phyloP scores from a whole-genome alignment of 73 alveolate species.

The Breviolum minutum region DNA sequence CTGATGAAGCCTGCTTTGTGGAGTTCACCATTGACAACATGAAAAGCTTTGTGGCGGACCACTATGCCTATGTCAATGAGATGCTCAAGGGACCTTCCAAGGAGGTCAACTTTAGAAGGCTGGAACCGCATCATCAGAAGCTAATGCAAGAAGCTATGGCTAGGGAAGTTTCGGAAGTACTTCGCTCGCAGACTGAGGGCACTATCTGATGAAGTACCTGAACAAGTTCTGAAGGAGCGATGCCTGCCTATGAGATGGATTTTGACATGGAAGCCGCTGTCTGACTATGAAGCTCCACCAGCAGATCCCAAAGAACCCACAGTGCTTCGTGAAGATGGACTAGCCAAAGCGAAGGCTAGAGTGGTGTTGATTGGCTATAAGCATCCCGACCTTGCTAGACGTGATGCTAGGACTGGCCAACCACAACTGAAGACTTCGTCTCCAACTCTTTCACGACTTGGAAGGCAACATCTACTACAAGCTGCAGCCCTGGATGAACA shows the following conservation, averaged over 20 bases:
- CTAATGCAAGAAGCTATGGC: constrained; percentile 24
- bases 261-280: background rate
- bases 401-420: background rate
- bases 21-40: background rate
- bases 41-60: background rate
- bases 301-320: background rate
- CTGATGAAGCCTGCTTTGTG: background rate
- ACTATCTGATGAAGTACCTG: background rate
- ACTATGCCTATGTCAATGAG: background rate
- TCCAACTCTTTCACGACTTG: background rate
- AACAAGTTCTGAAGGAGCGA: background rate
- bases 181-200: background rate
- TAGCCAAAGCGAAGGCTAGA: background rate
- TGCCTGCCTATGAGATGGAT: background rate
- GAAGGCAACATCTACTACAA: background rate
- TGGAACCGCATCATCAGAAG: background rate
- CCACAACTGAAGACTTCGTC: background rate
- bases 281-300: background rate
- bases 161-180: background rate
- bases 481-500: constrained; percentile 6
- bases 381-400: constrained; percentile 5
- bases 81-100: background rate
- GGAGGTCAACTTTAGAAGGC: constrained; percentile 11
- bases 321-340: background rate
- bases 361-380: constrained; percentile 28